A percentile compares a stretch with the other conserved stretches of the same genome.
Evolutionary conservation across 495 filamentous ascomycete genomes (phyloP).

Genomic region (Talaromyces adpressus): DNA sequence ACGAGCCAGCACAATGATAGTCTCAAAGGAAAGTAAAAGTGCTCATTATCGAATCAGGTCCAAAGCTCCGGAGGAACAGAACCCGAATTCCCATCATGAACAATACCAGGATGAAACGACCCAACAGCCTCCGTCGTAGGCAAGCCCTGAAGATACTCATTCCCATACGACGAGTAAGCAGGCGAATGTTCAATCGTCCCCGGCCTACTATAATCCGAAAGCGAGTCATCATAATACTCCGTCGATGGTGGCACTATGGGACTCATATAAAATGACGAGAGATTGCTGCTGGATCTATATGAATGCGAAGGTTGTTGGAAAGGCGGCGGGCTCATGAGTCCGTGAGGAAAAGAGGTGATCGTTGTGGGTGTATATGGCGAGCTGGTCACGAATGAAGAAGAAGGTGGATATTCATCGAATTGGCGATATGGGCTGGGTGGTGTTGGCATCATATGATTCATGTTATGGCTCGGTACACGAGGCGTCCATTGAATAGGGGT

Average conservation of each 20-base stretch:
- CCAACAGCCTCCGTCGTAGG: slow-evolving; percentile 20
- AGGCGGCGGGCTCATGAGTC: slow-evolving; percentile 27
- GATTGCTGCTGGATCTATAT: slow-evolving; percentile 27
- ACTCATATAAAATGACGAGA: slow-evolving; percentile 28
- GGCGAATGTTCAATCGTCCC: slow-evolving; percentile 24
- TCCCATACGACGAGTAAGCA: slow-evolving; percentile 27
- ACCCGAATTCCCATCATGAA: slow-evolving; percentile 19
- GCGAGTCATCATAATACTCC: slow-evolving; percentile 23
- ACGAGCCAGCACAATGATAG: too few species aligned
- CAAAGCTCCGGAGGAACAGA: not conserved
- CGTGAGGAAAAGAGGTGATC: slow-evolving; percentile 34
- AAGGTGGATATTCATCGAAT: slow-evolving; percentile 26
- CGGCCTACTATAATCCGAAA: slow-evolving; percentile 24
- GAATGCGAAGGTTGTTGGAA: slow-evolving; percentile 18
- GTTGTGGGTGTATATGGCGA: slow-evolving; percentile 36
- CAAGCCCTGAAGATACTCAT: slow-evolving; percentile 23
- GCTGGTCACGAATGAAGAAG: slow-evolving; percentile 33
- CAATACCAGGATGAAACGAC: slow-evolving; percentile 27
- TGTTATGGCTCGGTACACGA: slow-evolving; percentile 10
- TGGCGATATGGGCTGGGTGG: slow-evolving; percentile 33
- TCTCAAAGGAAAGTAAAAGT: too few species aligned
- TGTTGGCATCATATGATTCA: slow-evolving; percentile 32
- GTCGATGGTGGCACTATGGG: slow-evolving; percentile 28
- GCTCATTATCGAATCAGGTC: too few species aligned
- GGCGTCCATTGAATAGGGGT: slow-evolving; percentile 30